Evolutionary conservation across 2,329 filamentous ascomycete genomes (phyloP).

Genomic region (Daldinia sp.): DNA sequence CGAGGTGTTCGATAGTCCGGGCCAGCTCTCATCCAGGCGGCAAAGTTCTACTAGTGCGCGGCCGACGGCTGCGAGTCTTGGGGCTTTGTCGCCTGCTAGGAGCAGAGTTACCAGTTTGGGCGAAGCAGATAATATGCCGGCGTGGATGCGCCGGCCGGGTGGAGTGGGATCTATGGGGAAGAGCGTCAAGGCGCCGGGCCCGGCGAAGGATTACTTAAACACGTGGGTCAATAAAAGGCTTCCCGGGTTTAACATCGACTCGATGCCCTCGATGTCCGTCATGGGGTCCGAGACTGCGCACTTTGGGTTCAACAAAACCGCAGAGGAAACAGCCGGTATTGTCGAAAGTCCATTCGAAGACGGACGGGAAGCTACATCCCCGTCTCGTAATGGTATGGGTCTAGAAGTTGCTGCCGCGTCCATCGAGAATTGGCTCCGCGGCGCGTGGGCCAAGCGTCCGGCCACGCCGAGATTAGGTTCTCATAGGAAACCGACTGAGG

Average conservation of each 20-base stretch:
- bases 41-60: conserved; percentile 43
- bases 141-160: conserved; percentile 82
- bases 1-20: conserved; percentile 44
- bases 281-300: conserved; percentile 68
- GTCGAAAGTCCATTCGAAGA: conserved; percentile 62
- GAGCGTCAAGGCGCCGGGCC: conserved; percentile 77
- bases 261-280: conserved; percentile 71
- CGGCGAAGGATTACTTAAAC: conserved; percentile 84
- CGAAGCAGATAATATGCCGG: conserved; percentile 49
- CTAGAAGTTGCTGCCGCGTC: conserved; percentile 87
- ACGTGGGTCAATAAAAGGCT: conserved; percentile 84
- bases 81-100: conserved; percentile 41
- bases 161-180: conserved; percentile 84
- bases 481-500: conserved; percentile 52
- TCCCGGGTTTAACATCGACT: conserved; percentile 77
- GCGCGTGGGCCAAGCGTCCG: conserved; percentile 73
- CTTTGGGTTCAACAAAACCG: conserved; percentile 59
- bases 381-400: conserved; percentile 58
- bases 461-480: conserved; percentile 58
- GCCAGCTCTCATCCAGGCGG: conserved; percentile 43
- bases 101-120: conserved; percentile 45
- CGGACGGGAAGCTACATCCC: conserved; percentile 52
- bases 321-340: conserved; percentile 51
- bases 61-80: conserved; percentile 41
- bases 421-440: conserved; percentile 89